Conservation (phyloP, 1,139 yeast species). For the Entelexis paramagnoliae region DNA sequence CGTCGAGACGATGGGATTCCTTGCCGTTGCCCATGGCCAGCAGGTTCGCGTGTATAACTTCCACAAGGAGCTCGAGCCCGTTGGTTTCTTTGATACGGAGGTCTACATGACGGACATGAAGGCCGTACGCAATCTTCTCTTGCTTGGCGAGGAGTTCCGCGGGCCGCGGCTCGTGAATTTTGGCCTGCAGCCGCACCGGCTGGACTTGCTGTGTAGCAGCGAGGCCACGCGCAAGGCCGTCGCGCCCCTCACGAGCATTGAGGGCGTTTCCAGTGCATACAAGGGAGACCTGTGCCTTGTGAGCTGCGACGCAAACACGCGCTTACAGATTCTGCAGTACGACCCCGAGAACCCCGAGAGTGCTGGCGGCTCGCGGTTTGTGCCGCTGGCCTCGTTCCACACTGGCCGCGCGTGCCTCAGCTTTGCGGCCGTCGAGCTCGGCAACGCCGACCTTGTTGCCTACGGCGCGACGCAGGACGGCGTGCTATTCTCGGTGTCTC, state of each 20-base stretch:
- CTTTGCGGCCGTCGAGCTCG: conserved; percentile 41
- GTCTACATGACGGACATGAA: conserved; percentile 72
- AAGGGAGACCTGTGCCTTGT: conserved; percentile 49
- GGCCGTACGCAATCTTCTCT: conserved; percentile 65
- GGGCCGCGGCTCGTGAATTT: conserved; percentile 80
- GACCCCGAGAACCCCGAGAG: conserved; percentile 90
- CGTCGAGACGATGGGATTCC: conserved; percentile 74
- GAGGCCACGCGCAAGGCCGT: conserved; percentile 25
- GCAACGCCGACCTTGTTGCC: conserved; percentile 26
- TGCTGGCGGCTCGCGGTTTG: conserved; percentile 63
- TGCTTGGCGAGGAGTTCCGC: conserved; percentile 72
- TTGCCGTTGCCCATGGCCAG: conserved; percentile 81
- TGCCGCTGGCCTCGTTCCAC: conserved; percentile 63
- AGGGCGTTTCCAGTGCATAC: conserved; percentile 57
- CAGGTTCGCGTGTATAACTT: conserved; percentile 67
- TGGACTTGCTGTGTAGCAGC: conserved; percentile 72
- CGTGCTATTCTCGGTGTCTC: conserved; percentile 60
- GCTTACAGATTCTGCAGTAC: conserved; percentile 69
- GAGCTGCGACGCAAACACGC: conserved; percentile 59
- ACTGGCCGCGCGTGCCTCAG: conserved; percentile 57
- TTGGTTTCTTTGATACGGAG: conserved; percentile 81
- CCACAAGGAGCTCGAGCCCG: conserved; percentile 74
- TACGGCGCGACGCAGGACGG: conserved; percentile 76
- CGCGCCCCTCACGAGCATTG: conserved; percentile 32
- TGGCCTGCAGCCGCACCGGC: conserved; percentile 84